These are phyloP conservation scores for Ceratocystis lukuohia DNA, from an alignment of 2,329 filamentous ascomycete genomes.

Conservation along the genomic window DNA sequence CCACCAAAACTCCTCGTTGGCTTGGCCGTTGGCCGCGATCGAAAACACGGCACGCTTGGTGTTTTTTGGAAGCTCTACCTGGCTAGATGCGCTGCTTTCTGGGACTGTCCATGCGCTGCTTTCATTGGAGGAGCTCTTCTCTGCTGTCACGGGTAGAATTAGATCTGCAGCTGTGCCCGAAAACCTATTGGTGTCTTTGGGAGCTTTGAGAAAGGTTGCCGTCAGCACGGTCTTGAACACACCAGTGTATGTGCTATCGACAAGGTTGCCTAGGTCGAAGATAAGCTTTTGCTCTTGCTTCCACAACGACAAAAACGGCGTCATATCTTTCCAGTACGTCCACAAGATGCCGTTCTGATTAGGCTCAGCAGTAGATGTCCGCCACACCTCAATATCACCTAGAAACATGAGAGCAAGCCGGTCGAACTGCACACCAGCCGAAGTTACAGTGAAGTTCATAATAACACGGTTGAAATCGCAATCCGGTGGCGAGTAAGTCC, in stretches of 20 bases:
- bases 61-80: conserved; percentile 50
- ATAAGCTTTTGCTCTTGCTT: conserved; percentile 57
- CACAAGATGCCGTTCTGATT: conserved; percentile 56
- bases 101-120: conserved; percentile 58
- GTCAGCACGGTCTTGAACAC: conserved; percentile 61
- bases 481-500: conserved; percentile 49
- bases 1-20: conserved; percentile 76
- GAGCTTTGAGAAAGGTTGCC: conserved; percentile 52
- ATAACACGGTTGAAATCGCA: conserved; percentile 62
- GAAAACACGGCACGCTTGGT: conserved; percentile 57
- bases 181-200: not conserved
- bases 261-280: conserved; percentile 64
- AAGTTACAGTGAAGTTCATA: conserved; percentile 63
- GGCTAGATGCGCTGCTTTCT: conserved; percentile 43
- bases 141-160: conserved; percentile 54
- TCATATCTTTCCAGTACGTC: conserved; percentile 70
- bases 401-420: conserved; percentile 63
- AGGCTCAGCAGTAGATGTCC: conserved; percentile 72
- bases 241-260: conserved; percentile 57
- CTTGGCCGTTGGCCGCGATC: conserved; percentile 65
- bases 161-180: conserved; percentile 39
- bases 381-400: conserved; percentile 65
- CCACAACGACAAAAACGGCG: conserved; percentile 56
- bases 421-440: conserved; percentile 61
- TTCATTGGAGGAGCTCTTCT: conserved; percentile 34